Evolutionary conservation across 306 rosid genomes (phyloP).

Genomic region (Calophaca sinica): DNA sequence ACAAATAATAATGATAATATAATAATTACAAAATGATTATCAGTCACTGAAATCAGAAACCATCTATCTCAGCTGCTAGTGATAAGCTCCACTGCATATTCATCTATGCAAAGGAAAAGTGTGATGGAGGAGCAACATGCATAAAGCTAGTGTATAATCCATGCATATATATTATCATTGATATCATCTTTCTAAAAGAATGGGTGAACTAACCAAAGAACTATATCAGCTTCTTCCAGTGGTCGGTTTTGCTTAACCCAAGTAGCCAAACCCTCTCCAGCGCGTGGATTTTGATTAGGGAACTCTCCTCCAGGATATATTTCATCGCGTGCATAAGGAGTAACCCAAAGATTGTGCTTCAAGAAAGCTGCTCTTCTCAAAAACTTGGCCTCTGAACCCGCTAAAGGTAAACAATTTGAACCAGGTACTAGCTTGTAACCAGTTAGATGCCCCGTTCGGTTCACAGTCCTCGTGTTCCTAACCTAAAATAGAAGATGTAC

Average conservation of each 20-base stretch:
- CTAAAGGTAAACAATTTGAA: conserved; percentile 81
- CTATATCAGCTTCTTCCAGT: conserved; percentile 79
- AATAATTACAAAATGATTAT: background rate
- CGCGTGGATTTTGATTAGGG: conserved; percentile 85
- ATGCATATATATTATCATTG: background rate
- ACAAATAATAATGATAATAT: background rate
- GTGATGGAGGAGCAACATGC: background rate
- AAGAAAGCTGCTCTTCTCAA: conserved; percentile 81
- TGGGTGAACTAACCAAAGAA: conserved; percentile 72
- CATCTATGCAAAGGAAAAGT: background rate
- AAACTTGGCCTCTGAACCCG: conserved; percentile 87
- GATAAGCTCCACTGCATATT: conserved; percentile 15
- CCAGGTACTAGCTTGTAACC: conserved; percentile 86
- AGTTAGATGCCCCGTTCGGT: conserved; percentile 79
- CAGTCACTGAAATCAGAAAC: background rate
- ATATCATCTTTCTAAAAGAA: background rate
- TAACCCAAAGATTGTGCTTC: conserved; percentile 91
- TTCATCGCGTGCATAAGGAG: conserved; percentile 65
- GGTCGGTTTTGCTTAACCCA: conserved; percentile 80
- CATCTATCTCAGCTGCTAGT: background rate
- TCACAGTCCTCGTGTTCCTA: conserved; percentile 81
- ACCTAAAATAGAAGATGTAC: conserved; percentile 55
- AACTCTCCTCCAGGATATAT: conserved; percentile 88
- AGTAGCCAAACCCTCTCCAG: conserved; percentile 81
- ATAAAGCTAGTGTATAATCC: background rate